phyloP scores from a whole-genome alignment of 331 rosid genomes.

The Malus hybrid region DNA sequence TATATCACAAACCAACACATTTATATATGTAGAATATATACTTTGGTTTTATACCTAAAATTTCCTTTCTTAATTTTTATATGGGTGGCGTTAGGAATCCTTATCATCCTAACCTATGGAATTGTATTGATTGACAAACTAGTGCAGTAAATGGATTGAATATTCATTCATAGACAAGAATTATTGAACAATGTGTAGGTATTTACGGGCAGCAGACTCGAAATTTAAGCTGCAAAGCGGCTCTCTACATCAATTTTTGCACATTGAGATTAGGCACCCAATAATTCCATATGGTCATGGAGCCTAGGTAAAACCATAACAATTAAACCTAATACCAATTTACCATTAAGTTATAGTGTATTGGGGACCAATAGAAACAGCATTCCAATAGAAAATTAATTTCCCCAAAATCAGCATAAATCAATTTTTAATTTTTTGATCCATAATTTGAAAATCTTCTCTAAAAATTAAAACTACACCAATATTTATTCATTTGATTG shows the following conservation, averaged over 20 bases:
- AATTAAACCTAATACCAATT: neutral
- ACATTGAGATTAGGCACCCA: conserved; percentile 21
- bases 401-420: neutral
- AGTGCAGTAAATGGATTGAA: neutral
- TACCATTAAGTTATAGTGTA: neutral
- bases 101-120: no score
- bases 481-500: neutral
- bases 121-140: no score
- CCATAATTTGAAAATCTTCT: neutral
- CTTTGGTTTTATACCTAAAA: no score
- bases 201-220: conserved; percentile 20
- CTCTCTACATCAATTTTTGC: conserved; percentile 21
- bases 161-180: neutral
- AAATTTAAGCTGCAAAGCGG: conserved; percentile 29
- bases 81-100: no score
- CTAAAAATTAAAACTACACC: neutral
- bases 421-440: neutral
- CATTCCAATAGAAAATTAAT: neutral
- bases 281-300: conserved; percentile 7
- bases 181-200: conserved; percentile 16
- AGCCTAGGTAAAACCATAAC: conserved; percentile 25
- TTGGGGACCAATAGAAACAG: neutral
- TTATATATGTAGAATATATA: no score
- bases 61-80: no score
- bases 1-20: no score